A percentile compares a stretch with the other conserved stretches of the same genome.
phyloP scores from a whole-genome alignment of 805 yeast genomes.

The Jamesozyma jinghongensis region DNA sequence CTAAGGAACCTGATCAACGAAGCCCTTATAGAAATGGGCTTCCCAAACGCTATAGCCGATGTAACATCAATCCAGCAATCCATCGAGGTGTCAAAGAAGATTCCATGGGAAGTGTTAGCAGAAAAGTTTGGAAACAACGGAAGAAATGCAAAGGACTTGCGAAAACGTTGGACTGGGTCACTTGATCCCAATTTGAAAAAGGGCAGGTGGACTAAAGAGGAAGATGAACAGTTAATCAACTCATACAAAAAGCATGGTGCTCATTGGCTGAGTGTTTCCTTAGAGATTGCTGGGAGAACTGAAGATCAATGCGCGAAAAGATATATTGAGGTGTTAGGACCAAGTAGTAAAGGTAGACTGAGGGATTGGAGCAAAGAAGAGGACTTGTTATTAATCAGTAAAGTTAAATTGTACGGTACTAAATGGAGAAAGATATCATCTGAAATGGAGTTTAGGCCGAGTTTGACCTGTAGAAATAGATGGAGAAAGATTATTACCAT shows the following conservation, averaged over 20 bases:
- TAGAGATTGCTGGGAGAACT: slow-evolving; percentile 71
- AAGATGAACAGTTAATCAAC: slow-evolving; percentile 55
- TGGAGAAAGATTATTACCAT: slow-evolving; percentile 83
- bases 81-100: slow-evolving; percentile 24
- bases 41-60: slow-evolving; percentile 29
- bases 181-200: slow-evolving; percentile 72
- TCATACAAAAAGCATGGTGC: slow-evolving; percentile 68
- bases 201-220: slow-evolving; percentile 81
- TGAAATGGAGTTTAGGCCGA: slow-evolving; percentile 70
- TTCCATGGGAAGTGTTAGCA: slow-evolving; percentile 58
- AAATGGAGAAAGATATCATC: slow-evolving; percentile 78
- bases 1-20: slow-evolving; percentile 38
- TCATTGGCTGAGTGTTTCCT: slow-evolving; percentile 77
- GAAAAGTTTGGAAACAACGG: slow-evolving; percentile 36
- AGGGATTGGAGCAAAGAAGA: slow-evolving; percentile 75
- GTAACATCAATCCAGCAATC: slow-evolving; percentile 25
- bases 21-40: slow-evolving; percentile 29
- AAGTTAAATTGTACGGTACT: slow-evolving; percentile 68
- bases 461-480: slow-evolving; percentile 82
- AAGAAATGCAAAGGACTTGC: slow-evolving; percentile 72
- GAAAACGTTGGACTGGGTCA: slow-evolving; percentile 81
- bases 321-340: slow-evolving; percentile 81
- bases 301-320: slow-evolving; percentile 94
- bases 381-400: slow-evolving; percentile 57
- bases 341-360: slow-evolving; percentile 63